Evolutionary conservation across 169 alveolate species (phyloP).

Genomic region (Eimeria brunetti): DNA sequence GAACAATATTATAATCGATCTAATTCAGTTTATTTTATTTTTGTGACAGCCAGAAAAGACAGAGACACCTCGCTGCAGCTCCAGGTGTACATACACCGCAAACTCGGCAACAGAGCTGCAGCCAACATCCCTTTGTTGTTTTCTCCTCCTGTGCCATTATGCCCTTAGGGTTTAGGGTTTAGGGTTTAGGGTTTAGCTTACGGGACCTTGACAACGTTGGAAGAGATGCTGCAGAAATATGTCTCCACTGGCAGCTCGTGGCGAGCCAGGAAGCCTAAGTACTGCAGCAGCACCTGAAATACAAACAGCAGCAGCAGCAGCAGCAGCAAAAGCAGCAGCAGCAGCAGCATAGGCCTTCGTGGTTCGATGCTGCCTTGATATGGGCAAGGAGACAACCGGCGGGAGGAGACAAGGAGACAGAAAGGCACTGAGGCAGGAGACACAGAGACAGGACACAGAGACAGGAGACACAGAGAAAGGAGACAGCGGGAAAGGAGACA

Average conservation of each 20-base stretch:
- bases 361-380: neutral
- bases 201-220: slow-evolving; percentile 63
- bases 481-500: neutral
- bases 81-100: neutral
- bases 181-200: slow-evolving; percentile 59
- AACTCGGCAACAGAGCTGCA: too few species aligned
- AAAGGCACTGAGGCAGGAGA: neutral
- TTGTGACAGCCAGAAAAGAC: neutral
- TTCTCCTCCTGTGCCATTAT: neutral
- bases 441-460: neutral
- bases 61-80: neutral
- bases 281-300: slow-evolving; percentile 63
- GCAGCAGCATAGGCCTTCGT: neutral
- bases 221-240: slow-evolving; percentile 62
- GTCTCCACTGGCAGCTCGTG: slow-evolving; percentile 64
- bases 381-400: neutral
- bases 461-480: neutral
- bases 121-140: neutral
- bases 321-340: slow-evolving; percentile 30
- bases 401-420: neutral
- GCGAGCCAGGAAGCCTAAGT: slow-evolving; percentile 52
- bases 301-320: slow-evolving; percentile 40
- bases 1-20: too few species aligned
- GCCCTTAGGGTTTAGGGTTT: slow-evolving; percentile 32
- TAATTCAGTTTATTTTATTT: too few species aligned